Evolutionary conservation across 2,329 filamentous ascomycete genomes (phyloP).

Genomic region (Diatrype stigma): DNA sequence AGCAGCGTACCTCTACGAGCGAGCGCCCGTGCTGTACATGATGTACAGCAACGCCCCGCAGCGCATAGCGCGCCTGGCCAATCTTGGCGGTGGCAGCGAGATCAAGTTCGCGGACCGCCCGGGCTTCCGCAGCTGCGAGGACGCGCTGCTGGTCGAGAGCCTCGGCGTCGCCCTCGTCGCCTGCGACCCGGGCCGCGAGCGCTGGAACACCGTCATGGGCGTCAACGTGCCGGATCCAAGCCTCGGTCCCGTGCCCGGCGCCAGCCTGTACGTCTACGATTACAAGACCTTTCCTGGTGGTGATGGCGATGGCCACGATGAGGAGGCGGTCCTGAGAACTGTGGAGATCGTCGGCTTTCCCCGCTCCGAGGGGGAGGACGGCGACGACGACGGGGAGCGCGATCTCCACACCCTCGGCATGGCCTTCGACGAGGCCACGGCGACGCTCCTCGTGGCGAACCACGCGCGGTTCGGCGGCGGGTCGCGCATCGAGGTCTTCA

Average conservation of each 20-base stretch:
- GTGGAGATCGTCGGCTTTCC: constrained; percentile 22
- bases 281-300: constrained; percentile 20
- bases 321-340: constrained; percentile 14
- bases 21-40: neutral
- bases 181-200: constrained; percentile 35
- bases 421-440: constrained; percentile 31
- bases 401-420: constrained; percentile 39
- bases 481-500: constrained; percentile 35
- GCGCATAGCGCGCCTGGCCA: constrained; percentile 21
- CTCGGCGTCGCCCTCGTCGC: constrained; percentile 31
- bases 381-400: too few relatives aligned
- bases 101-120: constrained; percentile 31
- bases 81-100: constrained; percentile 14
- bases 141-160: constrained; percentile 31
- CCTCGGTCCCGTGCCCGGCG: constrained; percentile 18
- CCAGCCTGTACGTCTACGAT: constrained; percentile 33
- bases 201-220: constrained; percentile 37
- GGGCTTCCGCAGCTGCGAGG: constrained; percentile 33
- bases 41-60: constrained; percentile 21
- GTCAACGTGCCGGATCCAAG: constrained; percentile 18
- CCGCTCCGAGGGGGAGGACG: neutral
- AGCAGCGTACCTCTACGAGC: neutral
- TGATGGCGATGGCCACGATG: neutral
- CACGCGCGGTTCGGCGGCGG: constrained; percentile 30
- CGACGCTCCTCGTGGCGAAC: constrained; percentile 33